Evolutionary conservation across 1,139 yeast species (phyloP).

Genomic region (Yamadazyma atmosphaerica): DNA sequence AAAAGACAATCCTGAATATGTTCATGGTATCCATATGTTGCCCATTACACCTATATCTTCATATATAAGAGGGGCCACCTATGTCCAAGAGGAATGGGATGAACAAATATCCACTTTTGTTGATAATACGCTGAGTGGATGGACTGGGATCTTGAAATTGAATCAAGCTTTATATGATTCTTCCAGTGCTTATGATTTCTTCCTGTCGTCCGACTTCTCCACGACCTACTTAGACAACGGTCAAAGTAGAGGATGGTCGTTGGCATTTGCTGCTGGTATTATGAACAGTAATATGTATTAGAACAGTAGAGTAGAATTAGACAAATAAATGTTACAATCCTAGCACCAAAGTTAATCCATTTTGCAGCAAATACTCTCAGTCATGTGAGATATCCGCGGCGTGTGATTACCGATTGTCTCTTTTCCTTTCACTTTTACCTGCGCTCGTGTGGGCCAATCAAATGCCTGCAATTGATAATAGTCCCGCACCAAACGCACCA

Average conservation of each 20-base stretch:
- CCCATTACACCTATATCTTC: slow-evolving; percentile 48
- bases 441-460: not conserved
- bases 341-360: no score
- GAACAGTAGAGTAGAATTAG: not conserved
- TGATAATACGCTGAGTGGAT: slow-evolving; percentile 42
- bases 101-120: slow-evolving; percentile 31
- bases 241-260: slow-evolving; percentile 48
- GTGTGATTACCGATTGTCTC: not conserved
- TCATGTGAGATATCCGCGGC: no score
- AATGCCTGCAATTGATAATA: slow-evolving; percentile 2
- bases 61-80: slow-evolving; percentile 33
- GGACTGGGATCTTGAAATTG: slow-evolving; percentile 46
- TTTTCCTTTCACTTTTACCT: not conserved
- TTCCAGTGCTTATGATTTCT: slow-evolving; percentile 37
- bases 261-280: slow-evolving; percentile 43
- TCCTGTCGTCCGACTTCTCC: slow-evolving; percentile 39
- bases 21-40: slow-evolving; percentile 50
- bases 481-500: not conserved
- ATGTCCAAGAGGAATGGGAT: slow-evolving; percentile 47
- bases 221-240: slow-evolving; percentile 41
- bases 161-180: slow-evolving; percentile 42
- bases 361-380: not conserved
- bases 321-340: no score
- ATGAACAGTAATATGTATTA: slow-evolving; percentile 20
- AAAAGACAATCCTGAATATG: slow-evolving; percentile 44